Evolutionary conservation across 2,329 filamentous ascomycete species (phyloP), one percentile per base, ranked within the genome.

Genomic region (Cladosporium sp.): DNA sequence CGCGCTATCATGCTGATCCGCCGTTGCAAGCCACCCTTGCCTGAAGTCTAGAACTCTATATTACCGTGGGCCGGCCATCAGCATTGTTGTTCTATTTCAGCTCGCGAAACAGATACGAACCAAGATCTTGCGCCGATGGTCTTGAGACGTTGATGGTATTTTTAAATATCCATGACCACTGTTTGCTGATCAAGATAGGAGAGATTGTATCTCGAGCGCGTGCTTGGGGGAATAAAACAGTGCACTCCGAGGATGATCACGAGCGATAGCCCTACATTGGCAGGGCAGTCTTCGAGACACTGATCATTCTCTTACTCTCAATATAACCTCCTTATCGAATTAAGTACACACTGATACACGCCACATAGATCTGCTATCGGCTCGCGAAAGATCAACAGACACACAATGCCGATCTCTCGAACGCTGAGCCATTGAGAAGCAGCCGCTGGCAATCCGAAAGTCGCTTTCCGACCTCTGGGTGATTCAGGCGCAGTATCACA

Each of bases 1-100:
- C 34, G 55, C 32, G 55, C 55, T 26, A 58, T 30, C 24, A 12
- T 58, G 52, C 52, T 34, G 55, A 41, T 41, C 55, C 30, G 24
- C 55, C 55, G 55, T 58, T 58, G 55, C 18, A 58, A 58, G 55
- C 55, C 55, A 58, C 34, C 21, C 30, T 58, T 18, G 55, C 34
- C 32, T 41, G 30, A 15, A 58, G 55, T 58, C 55, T 58, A 58
- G 55, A 58, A 38, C 55, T 58, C 34, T 36, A 34, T 11, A 11
- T 47, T 24, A 21, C 41, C 41, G n/a, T 47, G 41, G 41, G 41
- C 21, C 41, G n/a, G n/a, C 18, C 41, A 1, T 11, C 41, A 47
- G 3, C 8, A 21, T 47, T n/a, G n/a, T 21, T 47, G n/a, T 21
- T 47, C 34, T 24, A 21, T 47, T 24, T 47, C 3, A 47, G 41